phyloP scores from a whole-genome alignment of 306 rosid genomes.

The Ziziphus jujuba region DNA sequence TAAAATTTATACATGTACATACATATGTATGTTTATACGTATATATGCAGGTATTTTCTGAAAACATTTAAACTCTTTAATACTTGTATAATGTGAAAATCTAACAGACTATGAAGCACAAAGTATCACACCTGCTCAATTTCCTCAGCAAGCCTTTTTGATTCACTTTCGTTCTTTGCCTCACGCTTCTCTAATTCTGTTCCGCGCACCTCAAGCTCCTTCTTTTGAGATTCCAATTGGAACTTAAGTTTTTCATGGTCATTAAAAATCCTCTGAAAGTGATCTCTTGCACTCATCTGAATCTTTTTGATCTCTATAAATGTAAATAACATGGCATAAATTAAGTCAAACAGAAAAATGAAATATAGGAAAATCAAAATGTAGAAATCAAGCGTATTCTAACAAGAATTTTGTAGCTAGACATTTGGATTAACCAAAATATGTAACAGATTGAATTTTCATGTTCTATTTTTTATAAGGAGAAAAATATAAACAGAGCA shows the following conservation, averaged over 20 bases:
- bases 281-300: constrained; percentile 82
- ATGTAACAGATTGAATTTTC: constrained; percentile 2
- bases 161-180: constrained; percentile 73
- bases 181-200: constrained; percentile 88
- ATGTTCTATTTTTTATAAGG: constrained; percentile 6
- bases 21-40: neutral
- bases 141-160: constrained; percentile 75
- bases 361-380: constrained; percentile 23
- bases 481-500: constrained; percentile 15
- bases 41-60: neutral
- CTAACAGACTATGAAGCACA: constrained; percentile 33
- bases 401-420: neutral
- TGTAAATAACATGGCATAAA: constrained; percentile 32
- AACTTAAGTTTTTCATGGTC: constrained; percentile 76
- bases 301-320: constrained; percentile 73
- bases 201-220: constrained; percentile 65
- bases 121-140: constrained; percentile 62
- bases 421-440: constrained; percentile 17
- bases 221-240: constrained; percentile 82
- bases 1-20: too few relatives aligned
- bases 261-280: constrained; percentile 72
- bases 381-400: constrained; percentile 17
- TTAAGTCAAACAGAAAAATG: constrained; percentile 10
- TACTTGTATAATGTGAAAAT: constrained; percentile 14
- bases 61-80: neutral